Conservation (phyloP, 495 filamentous ascomycete species). For the Echria macrotheca region DNA sequence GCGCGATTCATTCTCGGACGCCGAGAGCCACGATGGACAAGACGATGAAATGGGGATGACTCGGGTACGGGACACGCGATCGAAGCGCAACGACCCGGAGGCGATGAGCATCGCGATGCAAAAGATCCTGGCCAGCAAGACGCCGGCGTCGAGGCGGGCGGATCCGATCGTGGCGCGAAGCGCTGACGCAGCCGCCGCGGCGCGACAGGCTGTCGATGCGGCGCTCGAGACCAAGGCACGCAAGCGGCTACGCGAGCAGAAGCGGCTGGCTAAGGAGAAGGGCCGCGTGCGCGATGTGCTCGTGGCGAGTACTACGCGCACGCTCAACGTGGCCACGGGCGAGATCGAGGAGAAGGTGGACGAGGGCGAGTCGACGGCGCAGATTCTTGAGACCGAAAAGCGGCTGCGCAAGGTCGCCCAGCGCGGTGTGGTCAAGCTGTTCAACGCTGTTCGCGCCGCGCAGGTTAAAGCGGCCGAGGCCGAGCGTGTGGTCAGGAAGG, state of each 20-base stretch:
- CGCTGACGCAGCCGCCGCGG: conserved; percentile 58
- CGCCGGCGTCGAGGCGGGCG: conserved; percentile 68
- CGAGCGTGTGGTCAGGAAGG: conserved; percentile 57
- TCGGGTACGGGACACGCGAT: conserved; percentile 33
- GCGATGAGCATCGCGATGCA: conserved; percentile 88
- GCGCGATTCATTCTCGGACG: conserved; percentile 29
- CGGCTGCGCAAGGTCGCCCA: conserved; percentile 78
- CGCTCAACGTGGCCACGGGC: conserved; percentile 38
- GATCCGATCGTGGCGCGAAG: conserved; percentile 88
- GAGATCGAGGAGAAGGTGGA: conserved; percentile 36
- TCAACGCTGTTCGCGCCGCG: conserved; percentile 88
- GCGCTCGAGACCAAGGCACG: conserved; percentile 77
- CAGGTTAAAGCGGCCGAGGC: conserved; percentile 81
- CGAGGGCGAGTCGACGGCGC: conserved; percentile 39
- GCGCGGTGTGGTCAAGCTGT: conserved; percentile 87
- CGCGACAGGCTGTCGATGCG: conserved; percentile 60
- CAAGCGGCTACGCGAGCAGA: conserved; percentile 71
- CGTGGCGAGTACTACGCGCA: conserved; percentile 36
- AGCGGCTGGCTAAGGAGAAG: conserved; percentile 74
- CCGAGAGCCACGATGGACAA: conserved; percentile 33
- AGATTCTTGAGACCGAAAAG: conserved; percentile 73
- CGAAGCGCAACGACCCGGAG: conserved; percentile 82
- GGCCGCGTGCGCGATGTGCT: conserved; percentile 83
- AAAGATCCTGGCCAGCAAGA: conserved; percentile 83
- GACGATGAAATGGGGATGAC: conserved; percentile 26